Evolutionary conservation across 1,139 yeast species (phyloP), one percentile per base, ranked within the genome.

Genomic region (Candida neerlandica): DNA sequence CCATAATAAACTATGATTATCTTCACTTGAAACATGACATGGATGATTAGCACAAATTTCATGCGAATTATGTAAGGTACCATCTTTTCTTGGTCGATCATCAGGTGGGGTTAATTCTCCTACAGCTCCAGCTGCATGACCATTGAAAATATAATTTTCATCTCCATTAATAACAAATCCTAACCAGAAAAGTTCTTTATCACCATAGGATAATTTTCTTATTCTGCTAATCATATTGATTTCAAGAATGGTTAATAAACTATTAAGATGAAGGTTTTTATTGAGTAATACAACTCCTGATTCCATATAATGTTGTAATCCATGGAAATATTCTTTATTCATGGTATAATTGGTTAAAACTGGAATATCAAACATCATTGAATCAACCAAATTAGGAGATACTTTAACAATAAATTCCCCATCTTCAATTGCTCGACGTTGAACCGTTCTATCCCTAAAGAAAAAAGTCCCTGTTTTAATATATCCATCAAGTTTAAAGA

Each of bases 181-280:
- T 33, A 85, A 61, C 88, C 89, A 84, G 53, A 83, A 79, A 15
- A 84, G 65, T 60, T 85, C 90, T 56, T 85, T 84, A 56, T 85
- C 90, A 16, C 89, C 89, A 61, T 80, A 78, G 2, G 78, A 65
- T 53, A 80, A 67, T 30, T 69, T 58, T 41, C 60, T 63, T 18
- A 77, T 62, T 2, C 81, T 75, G 6, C 59, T 62, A 55, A 73
- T 71, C 45, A 78, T 67, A 46, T 68, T 69, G 46, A 81, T 55
- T 45, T 75, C 70, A 4, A 77, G 60, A 55, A 82, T 73, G 52
- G 77, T 65, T 6, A 81, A 52, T 2, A 80, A 58, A 34, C 78
- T 76, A 43, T 64, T 65, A 51, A 78, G 71, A 58, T 80, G 82
- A 18, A 58, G 61, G 2, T 54, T 55, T 40, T 80, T 67, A 54